These are phyloP conservation scores for Lanmaoa pseudosensibilis DNA, from an alignment of 768 basidiomycete genomes.

Conservation along the genomic window DNA sequence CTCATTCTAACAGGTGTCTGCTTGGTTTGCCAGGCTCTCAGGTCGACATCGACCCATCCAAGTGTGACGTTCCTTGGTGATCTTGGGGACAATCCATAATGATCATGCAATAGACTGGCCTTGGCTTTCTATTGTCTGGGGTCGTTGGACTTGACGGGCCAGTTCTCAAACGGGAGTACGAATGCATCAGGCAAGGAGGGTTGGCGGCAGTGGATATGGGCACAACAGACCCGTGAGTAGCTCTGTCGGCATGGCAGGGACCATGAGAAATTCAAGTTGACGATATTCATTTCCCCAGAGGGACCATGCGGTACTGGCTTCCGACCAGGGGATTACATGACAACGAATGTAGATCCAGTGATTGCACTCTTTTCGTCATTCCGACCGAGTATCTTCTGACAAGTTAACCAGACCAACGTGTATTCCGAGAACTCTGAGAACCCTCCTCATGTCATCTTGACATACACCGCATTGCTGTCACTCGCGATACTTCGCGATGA, in stretches of 20 bases:
- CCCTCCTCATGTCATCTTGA: conserved; percentile 86
- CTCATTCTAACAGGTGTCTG: conserved; percentile 68
- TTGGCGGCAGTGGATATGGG: conserved; percentile 90
- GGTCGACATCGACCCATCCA: conserved; percentile 68
- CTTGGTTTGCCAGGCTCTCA: conserved; percentile 68
- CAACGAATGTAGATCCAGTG: conserved; percentile 29
- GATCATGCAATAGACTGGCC: conserved; percentile 58
- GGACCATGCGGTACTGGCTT: conserved; percentile 69
- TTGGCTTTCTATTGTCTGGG: conserved; percentile 89
- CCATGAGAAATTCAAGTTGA: neutral
- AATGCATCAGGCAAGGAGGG: conserved; percentile 51
- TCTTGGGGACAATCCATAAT: conserved; percentile 13
- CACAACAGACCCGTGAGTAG: conserved; percentile 64
- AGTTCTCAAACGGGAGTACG: conserved; percentile 41
- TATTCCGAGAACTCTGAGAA: conserved; percentile 52
- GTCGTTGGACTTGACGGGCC: conserved; percentile 72
- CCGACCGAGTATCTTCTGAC: conserved; percentile 6
- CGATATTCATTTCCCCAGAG: conserved; percentile 33
- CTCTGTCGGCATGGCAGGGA: conserved; percentile 1
- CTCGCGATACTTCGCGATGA: conserved; percentile 89
- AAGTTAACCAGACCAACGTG: conserved; percentile 28
- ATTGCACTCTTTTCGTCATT: conserved; percentile 2
- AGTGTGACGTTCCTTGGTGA: conserved; percentile 44
- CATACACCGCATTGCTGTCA: conserved; percentile 84
- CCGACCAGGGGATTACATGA: conserved; percentile 73